Evolutionary conservation across 2,329 filamentous ascomycete species (phyloP).

Genomic region (Didymella segeticola): DNA sequence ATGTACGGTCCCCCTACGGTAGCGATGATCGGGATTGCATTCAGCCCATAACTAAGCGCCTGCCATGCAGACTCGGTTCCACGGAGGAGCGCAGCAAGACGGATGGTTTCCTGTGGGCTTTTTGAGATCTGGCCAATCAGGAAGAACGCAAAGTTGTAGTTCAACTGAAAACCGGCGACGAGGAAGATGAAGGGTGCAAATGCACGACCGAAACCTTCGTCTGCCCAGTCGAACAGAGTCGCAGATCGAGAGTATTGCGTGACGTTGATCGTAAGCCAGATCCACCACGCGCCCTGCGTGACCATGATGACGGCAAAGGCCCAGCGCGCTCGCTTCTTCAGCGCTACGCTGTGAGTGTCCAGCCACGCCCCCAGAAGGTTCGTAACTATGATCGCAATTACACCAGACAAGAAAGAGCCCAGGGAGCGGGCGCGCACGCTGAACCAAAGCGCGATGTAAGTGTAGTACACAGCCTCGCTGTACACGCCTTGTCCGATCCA

Average conservation of each 20-base stretch:
- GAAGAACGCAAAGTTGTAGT: constrained; percentile 76
- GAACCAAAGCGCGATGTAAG: constrained; percentile 61
- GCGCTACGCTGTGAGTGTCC: constrained; percentile 61
- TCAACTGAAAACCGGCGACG: constrained; percentile 70
- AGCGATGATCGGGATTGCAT: constrained; percentile 65
- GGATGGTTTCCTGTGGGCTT: constrained; percentile 66
- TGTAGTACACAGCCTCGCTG: constrained; percentile 34
- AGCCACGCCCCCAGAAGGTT: constrained; percentile 70
- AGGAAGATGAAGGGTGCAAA: constrained; percentile 72
- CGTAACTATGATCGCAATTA: constrained; percentile 52
- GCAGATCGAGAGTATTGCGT: constrained; percentile 62
- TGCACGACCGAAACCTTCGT: constrained; percentile 66
- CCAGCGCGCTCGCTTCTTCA: constrained; percentile 60
- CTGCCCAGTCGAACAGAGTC: constrained; percentile 69
- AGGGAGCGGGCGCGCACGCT: constrained; percentile 58
- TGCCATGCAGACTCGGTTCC: constrained; percentile 75
- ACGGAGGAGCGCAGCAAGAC: constrained; percentile 69
- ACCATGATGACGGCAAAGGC: constrained; percentile 61
- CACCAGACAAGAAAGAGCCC: constrained; percentile 53
- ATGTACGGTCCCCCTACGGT: constrained; percentile 70
- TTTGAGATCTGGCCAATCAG: constrained; percentile 69
- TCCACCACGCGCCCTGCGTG: constrained; percentile 71
- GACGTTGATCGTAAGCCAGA: constrained; percentile 70
- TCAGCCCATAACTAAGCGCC: constrained; percentile 72
- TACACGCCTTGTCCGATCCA: constrained; percentile 17